These are phyloP conservation scores for Annona squamosa DNA, from an alignment of 164 flowering plant species.

Conservation along the genomic window DNA sequence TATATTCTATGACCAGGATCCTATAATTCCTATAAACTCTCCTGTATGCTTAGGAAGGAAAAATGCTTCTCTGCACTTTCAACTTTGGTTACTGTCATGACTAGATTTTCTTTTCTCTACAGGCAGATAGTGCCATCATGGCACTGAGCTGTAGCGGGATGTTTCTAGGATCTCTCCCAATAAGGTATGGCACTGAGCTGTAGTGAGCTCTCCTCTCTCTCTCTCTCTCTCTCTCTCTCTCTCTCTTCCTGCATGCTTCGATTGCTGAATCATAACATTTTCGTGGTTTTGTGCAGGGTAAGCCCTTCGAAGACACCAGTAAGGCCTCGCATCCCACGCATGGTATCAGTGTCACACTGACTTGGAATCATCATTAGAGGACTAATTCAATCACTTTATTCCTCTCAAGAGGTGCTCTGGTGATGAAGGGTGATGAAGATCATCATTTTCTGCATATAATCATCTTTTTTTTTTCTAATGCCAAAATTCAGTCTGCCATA, in stretches of 20 bases:
- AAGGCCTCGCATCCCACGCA: constrained; percentile 68
- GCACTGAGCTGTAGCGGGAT: constrained; percentile 88
- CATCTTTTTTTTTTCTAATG: constrained; percentile 6
- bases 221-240: too few relatives aligned
- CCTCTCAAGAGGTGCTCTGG: constrained; percentile 6
- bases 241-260: not conserved
- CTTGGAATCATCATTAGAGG: not conserved
- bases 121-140: constrained; percentile 94
- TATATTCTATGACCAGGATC: not conserved
- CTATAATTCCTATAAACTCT: not conserved
- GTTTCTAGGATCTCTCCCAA: constrained; percentile 65
- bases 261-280: not conserved
- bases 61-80: not conserved
- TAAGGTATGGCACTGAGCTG: constrained; percentile 41
- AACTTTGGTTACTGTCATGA: too few relatives aligned
- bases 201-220: not conserved
- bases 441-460: constrained; percentile 11
- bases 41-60: not conserved
- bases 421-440: constrained; percentile 15
- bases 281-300: constrained; percentile 45
- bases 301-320: constrained; percentile 99
- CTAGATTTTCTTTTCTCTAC: constrained; percentile 5
- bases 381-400: constrained; percentile 7
- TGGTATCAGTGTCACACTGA: constrained; percentile 15
- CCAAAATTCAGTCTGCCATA: constrained; percentile 9